A percentile compares a stretch with the other conserved stretches of the same genome.
Evolutionary conservation across 2,329 filamentous ascomycete genomes (phyloP).

Genomic region (Xylaria sp.): DNA sequence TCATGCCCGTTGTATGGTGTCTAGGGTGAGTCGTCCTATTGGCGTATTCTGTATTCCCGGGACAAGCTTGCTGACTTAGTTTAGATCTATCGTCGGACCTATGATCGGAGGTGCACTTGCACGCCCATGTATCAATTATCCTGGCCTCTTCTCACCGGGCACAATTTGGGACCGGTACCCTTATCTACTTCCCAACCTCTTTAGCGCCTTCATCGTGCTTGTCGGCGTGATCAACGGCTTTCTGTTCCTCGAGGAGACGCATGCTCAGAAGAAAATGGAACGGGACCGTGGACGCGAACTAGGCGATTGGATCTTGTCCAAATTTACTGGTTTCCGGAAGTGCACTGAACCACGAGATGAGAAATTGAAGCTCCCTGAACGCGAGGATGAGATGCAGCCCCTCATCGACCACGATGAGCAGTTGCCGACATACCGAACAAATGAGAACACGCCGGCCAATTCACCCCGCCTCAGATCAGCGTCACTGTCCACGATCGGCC

Average conservation of each 20-base stretch:
- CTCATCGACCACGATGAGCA: slow-evolving; percentile 66
- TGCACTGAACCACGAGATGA: slow-evolving; percentile 45
- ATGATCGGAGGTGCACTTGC: slow-evolving; percentile 90
- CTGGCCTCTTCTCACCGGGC: slow-evolving; percentile 70
- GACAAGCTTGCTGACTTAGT: slow-evolving; percentile 38
- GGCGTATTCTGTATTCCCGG: not conserved
- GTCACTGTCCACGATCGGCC: slow-evolving; percentile 41
- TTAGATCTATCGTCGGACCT: slow-evolving; percentile 86
- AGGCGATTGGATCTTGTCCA: slow-evolving; percentile 70
- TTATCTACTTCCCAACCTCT: slow-evolving; percentile 66
- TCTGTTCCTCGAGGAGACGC: slow-evolving; percentile 87
- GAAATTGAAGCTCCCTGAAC: slow-evolving; percentile 46
- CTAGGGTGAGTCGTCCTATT: slow-evolving; percentile 69
- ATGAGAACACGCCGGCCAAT: slow-evolving; percentile 57
- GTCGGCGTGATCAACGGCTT: slow-evolving; percentile 69
- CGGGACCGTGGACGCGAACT: slow-evolving; percentile 78
- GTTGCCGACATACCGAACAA: slow-evolving; percentile 71
- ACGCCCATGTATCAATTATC: slow-evolving; percentile 83
- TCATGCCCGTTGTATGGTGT: slow-evolving; percentile 99
- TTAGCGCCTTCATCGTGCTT: slow-evolving; percentile 68
- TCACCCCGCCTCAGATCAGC: slow-evolving; percentile 45
- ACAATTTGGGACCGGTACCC: slow-evolving; percentile 86
- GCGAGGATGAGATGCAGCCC: slow-evolving; percentile 62
- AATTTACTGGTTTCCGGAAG: slow-evolving; percentile 48
- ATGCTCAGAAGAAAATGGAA: slow-evolving; percentile 77